Conservation (phyloP, 164 flowering plant species). For the Berberis thunbergii region DNA sequence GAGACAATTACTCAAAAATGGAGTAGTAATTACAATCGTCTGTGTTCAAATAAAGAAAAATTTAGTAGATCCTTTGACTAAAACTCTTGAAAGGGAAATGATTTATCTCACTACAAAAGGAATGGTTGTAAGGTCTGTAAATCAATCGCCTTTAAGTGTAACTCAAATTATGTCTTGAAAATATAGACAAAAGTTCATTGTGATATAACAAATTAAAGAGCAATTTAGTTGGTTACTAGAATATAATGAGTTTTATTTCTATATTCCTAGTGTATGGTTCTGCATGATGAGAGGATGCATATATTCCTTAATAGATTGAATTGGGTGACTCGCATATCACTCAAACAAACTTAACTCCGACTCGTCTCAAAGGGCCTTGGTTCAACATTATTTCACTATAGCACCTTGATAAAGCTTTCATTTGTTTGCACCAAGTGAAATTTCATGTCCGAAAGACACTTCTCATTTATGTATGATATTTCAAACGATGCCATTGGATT, state of each 20-base stretch:
- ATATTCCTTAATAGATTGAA: background rate
- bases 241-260: no score
- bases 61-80: no score
- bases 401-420: background rate
- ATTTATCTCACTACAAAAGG: background rate
- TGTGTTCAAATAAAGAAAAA: no score
- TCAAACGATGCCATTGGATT: background rate
- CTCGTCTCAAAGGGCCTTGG: background rate
- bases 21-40: no score
- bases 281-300: background rate
- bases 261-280: background rate
- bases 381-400: background rate
- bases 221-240: background rate
- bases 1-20: no score
- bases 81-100: no score
- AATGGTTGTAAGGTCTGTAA: background rate
- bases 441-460: background rate
- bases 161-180: constrained; percentile 1
- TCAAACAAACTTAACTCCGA: background rate
- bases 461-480: background rate
- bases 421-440: background rate
- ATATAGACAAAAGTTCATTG: background rate
- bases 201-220: background rate
- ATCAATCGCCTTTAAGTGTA: background rate
- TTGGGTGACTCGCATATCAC: background rate